Base-by-base conservation (phyloP, 805 yeast genomes). In the Nakazawaea ambrosiae region DNA sequence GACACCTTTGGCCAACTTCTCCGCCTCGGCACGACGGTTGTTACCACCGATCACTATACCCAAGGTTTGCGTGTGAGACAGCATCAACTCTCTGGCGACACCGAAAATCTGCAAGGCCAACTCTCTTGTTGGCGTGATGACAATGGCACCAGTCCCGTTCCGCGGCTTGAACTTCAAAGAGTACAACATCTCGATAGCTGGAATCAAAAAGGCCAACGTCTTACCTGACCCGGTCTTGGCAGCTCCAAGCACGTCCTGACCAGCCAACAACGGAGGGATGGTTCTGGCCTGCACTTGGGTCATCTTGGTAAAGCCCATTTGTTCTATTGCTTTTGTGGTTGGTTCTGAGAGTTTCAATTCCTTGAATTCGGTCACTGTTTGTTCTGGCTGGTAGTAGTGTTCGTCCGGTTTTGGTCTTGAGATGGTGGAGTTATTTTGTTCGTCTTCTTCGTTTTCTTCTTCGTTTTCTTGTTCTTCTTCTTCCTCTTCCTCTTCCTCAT, bases 141-240 rank as follows among this genome's bases (percentile, higher is more conserved):
- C 85, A 47, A 92, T 77, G 20, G 89, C 97, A 58, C 97, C 97
- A 12, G 97, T 90, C 49, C 98, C 98, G 57, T 92, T 94, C 68
- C 97, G 77, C 39, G 98, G 97, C 63, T 90, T 92, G 68, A 89
- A 92, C 57, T 83, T 87, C 52, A 92, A 71, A 14, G 95, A 79
- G 55, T 89, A 83, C 39, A 92, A 70, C 65, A 88, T 66, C 63
- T 92, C 98, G 46, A 92, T 81, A 23, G 98, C 98, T 11, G 99
- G 99, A 43, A 92, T 73, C 53, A 92, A 67, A 51, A 92, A 92
- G 8, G 99, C 97, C 44, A 94, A 66, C 0, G 99, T 92, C 66
- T 92, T 92, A 57, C 99, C 99, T 1, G 97, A 88, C 38, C 99
- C 99, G 3, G 99, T 92, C 65, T 89, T 90, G 40, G 99, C 99